Evolutionary conservation across 805 yeast species (phyloP).

Genomic region (Kregervanrija fluxuum): DNA sequence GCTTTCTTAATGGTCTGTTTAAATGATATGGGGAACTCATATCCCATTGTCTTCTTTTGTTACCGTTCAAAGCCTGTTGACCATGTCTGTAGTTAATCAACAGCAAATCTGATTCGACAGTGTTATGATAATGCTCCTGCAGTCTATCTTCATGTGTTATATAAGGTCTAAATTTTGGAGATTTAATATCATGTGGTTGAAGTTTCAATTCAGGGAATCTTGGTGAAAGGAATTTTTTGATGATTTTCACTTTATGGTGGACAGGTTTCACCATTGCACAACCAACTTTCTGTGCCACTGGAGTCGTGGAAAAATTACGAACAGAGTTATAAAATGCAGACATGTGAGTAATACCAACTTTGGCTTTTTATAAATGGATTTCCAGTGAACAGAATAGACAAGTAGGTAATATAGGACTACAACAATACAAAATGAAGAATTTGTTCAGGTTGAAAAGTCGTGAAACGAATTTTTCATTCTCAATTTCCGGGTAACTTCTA

Average conservation of each 20-base stretch:
- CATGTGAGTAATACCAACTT: too few species aligned
- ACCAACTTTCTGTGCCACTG: conserved; percentile 39
- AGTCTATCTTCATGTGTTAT: conserved; percentile 77
- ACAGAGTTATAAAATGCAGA: neutral
- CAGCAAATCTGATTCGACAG: conserved; percentile 68
- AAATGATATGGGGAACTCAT: conserved; percentile 82
- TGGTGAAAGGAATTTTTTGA: conserved; percentile 69
- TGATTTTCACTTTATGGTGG: conserved; percentile 77
- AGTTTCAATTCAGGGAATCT: conserved; percentile 60
- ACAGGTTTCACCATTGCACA: conserved; percentile 82
- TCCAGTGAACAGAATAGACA: too few species aligned
- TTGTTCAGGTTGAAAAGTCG: too few species aligned
- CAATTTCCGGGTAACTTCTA: too few species aligned
- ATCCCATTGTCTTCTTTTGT: conserved; percentile 78
- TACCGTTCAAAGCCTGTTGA: conserved; percentile 47
- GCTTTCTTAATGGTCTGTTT: conserved; percentile 71
- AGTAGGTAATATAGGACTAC: too few species aligned
- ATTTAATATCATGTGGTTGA: conserved; percentile 67
- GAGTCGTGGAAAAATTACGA: conserved; percentile 27
- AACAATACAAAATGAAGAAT: too few species aligned
- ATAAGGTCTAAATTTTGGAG: conserved; percentile 71
- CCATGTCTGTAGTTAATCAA: conserved; percentile 71
- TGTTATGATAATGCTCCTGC: conserved; percentile 65
- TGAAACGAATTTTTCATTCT: too few species aligned
- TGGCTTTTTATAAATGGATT: too few species aligned